Evolutionary conservation across 2,329 filamentous ascomycete species (phyloP).

Genomic region (Pseudonectria foliicola): DNA sequence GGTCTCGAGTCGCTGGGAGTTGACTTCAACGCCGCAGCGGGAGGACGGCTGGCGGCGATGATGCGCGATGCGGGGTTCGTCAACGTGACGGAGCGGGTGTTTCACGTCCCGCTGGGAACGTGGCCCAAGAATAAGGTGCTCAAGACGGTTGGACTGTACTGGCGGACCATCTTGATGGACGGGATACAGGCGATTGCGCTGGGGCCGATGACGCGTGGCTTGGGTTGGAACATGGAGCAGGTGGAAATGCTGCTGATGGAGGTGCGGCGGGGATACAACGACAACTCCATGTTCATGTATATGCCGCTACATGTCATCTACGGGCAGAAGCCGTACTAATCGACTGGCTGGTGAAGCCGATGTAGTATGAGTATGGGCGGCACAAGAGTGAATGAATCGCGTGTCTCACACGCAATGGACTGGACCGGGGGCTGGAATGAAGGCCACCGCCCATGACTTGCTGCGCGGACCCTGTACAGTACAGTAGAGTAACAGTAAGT

Average conservation of each 20-base stretch:
- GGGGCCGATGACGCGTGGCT: conserved; percentile 42
- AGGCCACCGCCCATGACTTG: too few species aligned
- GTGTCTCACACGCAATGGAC: too few species aligned
- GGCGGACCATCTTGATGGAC: conserved; percentile 42
- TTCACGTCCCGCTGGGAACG: conserved; percentile 46
- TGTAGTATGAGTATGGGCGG: too few species aligned
- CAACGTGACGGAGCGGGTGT: conserved; percentile 43
- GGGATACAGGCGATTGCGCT: conserved; percentile 45
- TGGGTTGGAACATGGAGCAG: conserved; percentile 41
- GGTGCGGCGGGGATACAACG: conserved; percentile 41
- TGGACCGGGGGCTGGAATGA: too few species aligned
- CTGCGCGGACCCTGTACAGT: too few species aligned
- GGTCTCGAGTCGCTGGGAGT: conserved; percentile 39
- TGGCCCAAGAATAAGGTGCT: conserved; percentile 46
- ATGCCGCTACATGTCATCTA: conserved; percentile 51
- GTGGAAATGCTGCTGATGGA: conserved; percentile 42
- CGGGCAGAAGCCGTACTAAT: conserved; percentile 41
- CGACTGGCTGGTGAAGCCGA: too few species aligned
- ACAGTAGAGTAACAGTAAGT: too few species aligned
- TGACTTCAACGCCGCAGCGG: conserved; percentile 38
- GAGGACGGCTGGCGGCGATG: conserved; percentile 33
- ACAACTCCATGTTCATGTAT: conserved; percentile 39
- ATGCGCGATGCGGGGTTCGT: conserved; percentile 45
- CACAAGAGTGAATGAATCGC: too few species aligned
- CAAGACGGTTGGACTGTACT: conserved; percentile 46